Base-by-base conservation (phyloP, 805 yeast genomes). In the Ogataea paradorogensis region DNA sequence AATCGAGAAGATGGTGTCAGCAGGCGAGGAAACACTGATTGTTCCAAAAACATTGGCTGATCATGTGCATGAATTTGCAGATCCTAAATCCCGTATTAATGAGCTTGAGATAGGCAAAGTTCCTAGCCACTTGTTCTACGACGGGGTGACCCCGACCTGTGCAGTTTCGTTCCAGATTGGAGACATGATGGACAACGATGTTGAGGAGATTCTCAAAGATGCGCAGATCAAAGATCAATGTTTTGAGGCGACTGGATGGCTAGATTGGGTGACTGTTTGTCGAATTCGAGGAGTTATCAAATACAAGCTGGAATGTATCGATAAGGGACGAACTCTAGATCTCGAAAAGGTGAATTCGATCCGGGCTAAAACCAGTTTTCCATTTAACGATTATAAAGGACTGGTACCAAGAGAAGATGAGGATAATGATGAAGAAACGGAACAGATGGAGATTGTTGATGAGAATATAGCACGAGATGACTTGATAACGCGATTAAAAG, bases 231-330 rank as follows among this genome's bases (percentile, higher is more conserved):
- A 66, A 22, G 63, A 64, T 0, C 59, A 60, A 9, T 73, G 78
- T 15, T 80, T 78, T 43, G 76, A 74, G 42, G 74, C 74, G 33
- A 84, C 82, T 40, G 98, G 98, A 1, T 91, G 98, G 98, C 74
- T 77, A 45, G 72, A 72, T 38, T 74, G 72, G 45, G 70, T 77
- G 30, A 77, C 81, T 3, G 69, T 88, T 53, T 72, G 74, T 20
- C 78, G 80, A 21, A 64, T 88, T 3, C 71, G 96, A 51, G 69
- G 80, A 35, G 72, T 90, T 14, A 72, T 88, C 43, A 72, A 87
- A 50, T 83, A 84, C 52, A 89, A 88, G 57, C 63, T 89, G 40
- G 74, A 75, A 15, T 74, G 80, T 45, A 61, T 84, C 33, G 76
- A 74, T 61, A 74, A 61, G 62, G 72, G 77, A 48, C 67, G 68